Conservation (phyloP, 2,329 filamentous ascomycete species). For the Xylaria sp. region DNA sequence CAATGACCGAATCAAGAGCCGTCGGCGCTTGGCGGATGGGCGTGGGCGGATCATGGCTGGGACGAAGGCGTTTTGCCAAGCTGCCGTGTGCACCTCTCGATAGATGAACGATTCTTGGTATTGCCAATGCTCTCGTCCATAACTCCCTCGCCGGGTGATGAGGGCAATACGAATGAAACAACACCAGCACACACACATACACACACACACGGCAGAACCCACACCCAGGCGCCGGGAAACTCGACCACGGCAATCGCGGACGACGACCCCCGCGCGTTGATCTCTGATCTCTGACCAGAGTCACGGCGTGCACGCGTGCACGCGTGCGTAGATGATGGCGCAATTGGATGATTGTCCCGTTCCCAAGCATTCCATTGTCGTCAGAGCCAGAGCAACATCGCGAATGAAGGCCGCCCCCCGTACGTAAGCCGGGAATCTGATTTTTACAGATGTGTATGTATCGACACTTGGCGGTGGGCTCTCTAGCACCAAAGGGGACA, state of each 20-base stretch:
- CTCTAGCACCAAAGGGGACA: constrained; percentile 4
- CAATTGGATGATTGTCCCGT: background rate
- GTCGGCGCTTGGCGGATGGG: constrained; percentile 21
- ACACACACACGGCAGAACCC: constrained; percentile 24
- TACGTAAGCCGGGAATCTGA: background rate
- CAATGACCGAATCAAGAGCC: constrained; percentile 15
- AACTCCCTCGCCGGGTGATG: background rate
- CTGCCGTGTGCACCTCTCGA: constrained; percentile 22
- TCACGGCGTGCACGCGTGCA: background rate
- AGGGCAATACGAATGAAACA: constrained; percentile 11
- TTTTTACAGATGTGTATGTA: background rate
- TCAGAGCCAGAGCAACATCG: background rate
- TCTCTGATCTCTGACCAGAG: background rate
- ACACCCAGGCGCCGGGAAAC: constrained; percentile 23
- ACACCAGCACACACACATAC: constrained; percentile 15
- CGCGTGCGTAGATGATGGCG: background rate
- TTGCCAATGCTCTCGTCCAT: constrained; percentile 24
- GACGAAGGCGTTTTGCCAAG: constrained; percentile 22
- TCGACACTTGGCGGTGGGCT: background rate
- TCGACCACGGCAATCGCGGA: constrained; percentile 21
- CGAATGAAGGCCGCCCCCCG: no score
- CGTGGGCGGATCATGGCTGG: constrained; percentile 12
- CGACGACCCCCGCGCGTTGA: constrained; percentile 8
- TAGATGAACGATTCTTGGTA: constrained; percentile 31
- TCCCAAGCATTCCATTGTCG: background rate